A percentile compares a stretch with the other conserved stretches of the same genome.
phyloP scores from a whole-genome alignment of 2,329 filamentous ascomycete species.

The Sporothrix curviconia region DNA sequence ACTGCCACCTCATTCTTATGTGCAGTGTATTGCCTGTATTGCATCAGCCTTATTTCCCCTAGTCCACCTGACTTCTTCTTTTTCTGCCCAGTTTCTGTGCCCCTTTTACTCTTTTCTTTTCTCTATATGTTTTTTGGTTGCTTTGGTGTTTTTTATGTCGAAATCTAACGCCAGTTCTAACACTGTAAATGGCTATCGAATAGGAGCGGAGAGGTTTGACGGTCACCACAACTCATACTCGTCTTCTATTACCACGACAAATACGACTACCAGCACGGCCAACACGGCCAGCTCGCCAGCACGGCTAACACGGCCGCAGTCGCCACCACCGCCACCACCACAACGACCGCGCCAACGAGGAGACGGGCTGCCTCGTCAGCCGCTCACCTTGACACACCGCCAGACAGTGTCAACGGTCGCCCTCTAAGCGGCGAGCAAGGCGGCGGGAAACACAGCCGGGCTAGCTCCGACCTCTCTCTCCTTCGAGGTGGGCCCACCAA shows the following conservation, averaged over 20 bases:
- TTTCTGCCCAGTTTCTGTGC: not conserved
- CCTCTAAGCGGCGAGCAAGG: slow-evolving; percentile 52
- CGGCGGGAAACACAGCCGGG: slow-evolving; percentile 57
- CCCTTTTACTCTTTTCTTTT: not conserved
- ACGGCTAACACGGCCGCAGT: not conserved
- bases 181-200: not conserved
- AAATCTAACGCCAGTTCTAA: not conserved
- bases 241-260: not conserved
- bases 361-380: slow-evolving; percentile 57
- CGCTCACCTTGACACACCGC: slow-evolving; percentile 51
- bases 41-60: slow-evolving; percentile 7
- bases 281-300: not conserved
- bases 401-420: slow-evolving; percentile 42
- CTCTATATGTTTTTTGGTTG: not conserved
- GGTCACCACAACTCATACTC: slow-evolving; percentile 24
- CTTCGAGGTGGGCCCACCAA: slow-evolving; percentile 48
- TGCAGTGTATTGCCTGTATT: not conserved
- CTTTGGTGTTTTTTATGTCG: not conserved
- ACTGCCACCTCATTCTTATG: slow-evolving; percentile 7
- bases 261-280: not conserved
- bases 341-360: slow-evolving; percentile 29
- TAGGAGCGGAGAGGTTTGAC: slow-evolving; percentile 9
- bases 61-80: not conserved
- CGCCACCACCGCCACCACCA: not conserved
- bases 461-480: slow-evolving; percentile 63